Conservation (phyloP, 2,329 filamentous ascomycete genomes). For the Hortaea werneckii region DNA sequence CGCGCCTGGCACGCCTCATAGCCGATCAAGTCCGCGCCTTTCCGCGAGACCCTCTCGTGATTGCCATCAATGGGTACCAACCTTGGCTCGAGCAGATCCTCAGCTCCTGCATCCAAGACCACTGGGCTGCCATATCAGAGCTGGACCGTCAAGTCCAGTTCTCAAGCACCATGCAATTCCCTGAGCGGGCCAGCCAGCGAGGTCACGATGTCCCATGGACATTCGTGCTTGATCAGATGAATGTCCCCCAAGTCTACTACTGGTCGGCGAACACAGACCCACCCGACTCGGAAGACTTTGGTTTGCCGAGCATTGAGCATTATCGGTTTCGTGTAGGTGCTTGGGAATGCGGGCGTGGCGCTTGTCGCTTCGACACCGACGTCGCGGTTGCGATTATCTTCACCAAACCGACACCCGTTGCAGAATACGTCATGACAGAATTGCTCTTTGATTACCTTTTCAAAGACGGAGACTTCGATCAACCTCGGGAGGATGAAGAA, state of each 20-base stretch:
- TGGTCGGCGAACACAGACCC: conserved; percentile 26
- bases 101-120: conserved; percentile 23
- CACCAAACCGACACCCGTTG: conserved; percentile 20
- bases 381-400: conserved; percentile 26
- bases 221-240: conserved; percentile 30
- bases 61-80: conserved; percentile 26
- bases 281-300: conserved; percentile 14
- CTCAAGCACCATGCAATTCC: conserved; percentile 26
- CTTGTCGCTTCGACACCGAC: conserved; percentile 20
- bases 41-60: conserved; percentile 23
- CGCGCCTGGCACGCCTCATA: conserved; percentile 22
- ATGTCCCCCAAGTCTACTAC: conserved; percentile 29
- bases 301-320: conserved; percentile 19
- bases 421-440: conserved; percentile 23
- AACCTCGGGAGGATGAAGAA: conserved; percentile 25
- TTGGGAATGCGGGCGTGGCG: conserved; percentile 26
- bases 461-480: conserved; percentile 22
- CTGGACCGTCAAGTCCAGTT: conserved; percentile 27
- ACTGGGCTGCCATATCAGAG: conserved; percentile 24
- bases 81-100: conserved; percentile 27
- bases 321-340: conserved; percentile 27
- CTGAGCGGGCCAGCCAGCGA: conserved; percentile 23
- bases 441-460: conserved; percentile 25
- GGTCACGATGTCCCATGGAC: conserved; percentile 25
- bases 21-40: conserved; percentile 22